Evolutionary conservation across 2,329 filamentous ascomycete species (phyloP).

Genomic region (Rosellinia necatrix): DNA sequence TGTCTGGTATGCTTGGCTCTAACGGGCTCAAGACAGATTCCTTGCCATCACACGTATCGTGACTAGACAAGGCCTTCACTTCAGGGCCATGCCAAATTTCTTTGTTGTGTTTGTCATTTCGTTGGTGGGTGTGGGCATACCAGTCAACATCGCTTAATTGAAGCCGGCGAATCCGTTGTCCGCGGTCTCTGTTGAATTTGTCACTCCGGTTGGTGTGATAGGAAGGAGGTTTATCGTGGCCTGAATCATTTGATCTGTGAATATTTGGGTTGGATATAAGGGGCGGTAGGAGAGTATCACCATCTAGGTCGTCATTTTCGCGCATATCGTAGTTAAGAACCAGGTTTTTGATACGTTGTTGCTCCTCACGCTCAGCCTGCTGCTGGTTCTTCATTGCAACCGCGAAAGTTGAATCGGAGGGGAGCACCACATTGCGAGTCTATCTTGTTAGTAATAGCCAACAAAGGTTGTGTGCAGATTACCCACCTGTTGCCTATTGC

Average conservation of each 20-base stretch:
- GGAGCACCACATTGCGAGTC: constrained; percentile 89
- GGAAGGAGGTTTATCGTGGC: constrained; percentile 54
- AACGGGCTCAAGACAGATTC: constrained; percentile 27
- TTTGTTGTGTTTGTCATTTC: constrained; percentile 17
- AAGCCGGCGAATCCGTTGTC: constrained; percentile 84
- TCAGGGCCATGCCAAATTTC: constrained; percentile 14
- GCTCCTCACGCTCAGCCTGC: constrained; percentile 92
- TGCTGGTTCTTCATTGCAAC: constrained; percentile 96
- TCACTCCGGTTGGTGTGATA: constrained; percentile 62
- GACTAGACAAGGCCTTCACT: constrained; percentile 21
- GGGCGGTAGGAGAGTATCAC: constrained; percentile 61
- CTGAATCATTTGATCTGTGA: constrained; percentile 52
- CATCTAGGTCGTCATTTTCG: constrained; percentile 78
- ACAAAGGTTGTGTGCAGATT: not conserved
- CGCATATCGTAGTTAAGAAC: constrained; percentile 95
- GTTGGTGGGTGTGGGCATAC: constrained; percentile 59
- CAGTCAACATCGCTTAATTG: constrained; percentile 98
- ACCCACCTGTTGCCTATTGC: constrained; percentile 87
- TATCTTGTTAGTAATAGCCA: constrained; percentile 44
- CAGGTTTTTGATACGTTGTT: constrained; percentile 97
- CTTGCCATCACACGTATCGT: constrained; percentile 18
- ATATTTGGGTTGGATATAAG: constrained; percentile 54
- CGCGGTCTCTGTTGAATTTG: constrained; percentile 64
- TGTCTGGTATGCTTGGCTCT: constrained; percentile 33
- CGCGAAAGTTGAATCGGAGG: constrained; percentile 90